Percentiles rank a stretch among this genome's conserved stretches.
Evolutionary conservation across 257 asterid species (phyloP).

Genomic region (Leonotis leonurus): DNA sequence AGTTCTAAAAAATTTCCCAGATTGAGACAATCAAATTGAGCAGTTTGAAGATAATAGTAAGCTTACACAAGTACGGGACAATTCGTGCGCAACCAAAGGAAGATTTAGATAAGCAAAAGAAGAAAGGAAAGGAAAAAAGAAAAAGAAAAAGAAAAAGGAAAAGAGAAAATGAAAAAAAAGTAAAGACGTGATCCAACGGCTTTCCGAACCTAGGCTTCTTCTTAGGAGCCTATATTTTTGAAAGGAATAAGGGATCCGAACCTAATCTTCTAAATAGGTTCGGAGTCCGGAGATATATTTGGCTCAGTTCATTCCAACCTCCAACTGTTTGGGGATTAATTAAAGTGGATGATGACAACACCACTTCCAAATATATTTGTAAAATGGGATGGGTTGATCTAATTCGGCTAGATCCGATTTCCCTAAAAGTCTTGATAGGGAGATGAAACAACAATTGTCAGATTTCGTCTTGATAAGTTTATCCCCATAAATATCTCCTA

Average conservation of each 20-base stretch:
- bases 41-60: background rate
- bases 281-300: too few relatives aligned
- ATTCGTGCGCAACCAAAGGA: background rate
- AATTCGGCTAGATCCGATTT: too few relatives aligned
- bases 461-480: too few relatives aligned
- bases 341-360: too few relatives aligned
- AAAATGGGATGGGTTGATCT: too few relatives aligned
- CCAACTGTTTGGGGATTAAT: too few relatives aligned
- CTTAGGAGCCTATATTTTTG: slow-evolving; percentile 15
- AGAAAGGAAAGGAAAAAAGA: background rate
- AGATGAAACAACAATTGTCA: too few relatives aligned
- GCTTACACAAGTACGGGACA: background rate
- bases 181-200: slow-evolving; percentile 31
- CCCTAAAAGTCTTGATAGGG: too few relatives aligned
- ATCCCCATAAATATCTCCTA: too few relatives aligned
- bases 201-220: slow-evolving; percentile 18
- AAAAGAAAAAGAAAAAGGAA: background rate
- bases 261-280: background rate
- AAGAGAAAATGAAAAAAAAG: background rate
- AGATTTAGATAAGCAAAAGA: slow-evolving; percentile 3
- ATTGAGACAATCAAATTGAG: background rate
- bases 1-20: background rate
- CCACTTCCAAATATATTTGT: too few relatives aligned
- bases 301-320: too few relatives aligned
- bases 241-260: background rate